Conservation (phyloP, 2,329 filamentous ascomycete species). For the Thielaviopsis punctulata region DNA sequence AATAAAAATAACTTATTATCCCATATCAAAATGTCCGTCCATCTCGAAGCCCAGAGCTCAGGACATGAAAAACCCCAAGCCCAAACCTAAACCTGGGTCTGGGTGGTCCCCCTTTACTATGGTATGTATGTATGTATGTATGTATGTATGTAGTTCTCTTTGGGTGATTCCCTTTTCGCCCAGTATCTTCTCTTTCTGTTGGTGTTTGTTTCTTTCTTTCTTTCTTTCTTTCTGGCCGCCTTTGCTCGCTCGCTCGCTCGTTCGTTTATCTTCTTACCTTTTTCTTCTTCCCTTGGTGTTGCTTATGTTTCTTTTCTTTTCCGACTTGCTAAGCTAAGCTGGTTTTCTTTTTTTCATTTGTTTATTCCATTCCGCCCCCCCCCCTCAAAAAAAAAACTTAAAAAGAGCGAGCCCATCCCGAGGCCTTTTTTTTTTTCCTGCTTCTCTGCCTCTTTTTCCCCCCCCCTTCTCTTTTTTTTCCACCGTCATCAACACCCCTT, state of each 20-base stretch:
- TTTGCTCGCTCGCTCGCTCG: background rate
- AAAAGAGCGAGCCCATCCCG: constrained; percentile 7
- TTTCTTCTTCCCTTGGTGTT: background rate
- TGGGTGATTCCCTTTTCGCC: no score
- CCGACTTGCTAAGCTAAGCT: background rate
- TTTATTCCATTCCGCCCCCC: constrained; percentile 15
- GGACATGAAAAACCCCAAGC: no score
- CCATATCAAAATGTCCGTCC: no score
- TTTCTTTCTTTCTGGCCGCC: no score
- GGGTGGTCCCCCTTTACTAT: no score
- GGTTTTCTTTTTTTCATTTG: background rate
- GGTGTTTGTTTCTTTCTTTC: background rate
- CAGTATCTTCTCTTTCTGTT: background rate
- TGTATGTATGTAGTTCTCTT: no score
- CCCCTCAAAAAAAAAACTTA: constrained; percentile 4
- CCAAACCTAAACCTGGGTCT: no score
- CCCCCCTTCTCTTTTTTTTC: no score
- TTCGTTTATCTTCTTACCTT: background rate
- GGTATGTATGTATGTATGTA: no score
- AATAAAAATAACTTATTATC: no score
- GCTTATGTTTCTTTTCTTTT: background rate
- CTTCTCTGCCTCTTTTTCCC: constrained; percentile 4
- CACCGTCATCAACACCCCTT: background rate
- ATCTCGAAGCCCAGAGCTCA: no score
- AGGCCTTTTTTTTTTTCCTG: constrained; percentile 4